phyloP scores from a whole-genome alignment of 2,329 filamentous ascomycete genomes.

The Fusarium hostae region DNA sequence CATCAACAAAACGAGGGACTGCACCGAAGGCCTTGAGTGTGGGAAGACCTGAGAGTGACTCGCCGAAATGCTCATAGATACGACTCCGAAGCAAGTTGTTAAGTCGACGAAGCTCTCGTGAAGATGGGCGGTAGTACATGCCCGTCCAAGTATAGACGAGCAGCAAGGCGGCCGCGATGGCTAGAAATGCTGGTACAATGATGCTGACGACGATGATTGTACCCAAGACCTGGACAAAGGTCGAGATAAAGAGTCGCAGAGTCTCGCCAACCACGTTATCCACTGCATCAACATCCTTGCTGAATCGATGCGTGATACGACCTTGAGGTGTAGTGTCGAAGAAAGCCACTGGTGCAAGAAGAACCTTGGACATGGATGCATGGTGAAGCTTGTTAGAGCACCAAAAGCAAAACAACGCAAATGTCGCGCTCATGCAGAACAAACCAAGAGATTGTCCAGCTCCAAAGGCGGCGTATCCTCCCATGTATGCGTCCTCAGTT shows the following conservation, averaged over 20 bases:
- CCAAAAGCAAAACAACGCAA: slow-evolving; percentile 30
- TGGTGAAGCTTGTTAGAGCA: slow-evolving; percentile 29
- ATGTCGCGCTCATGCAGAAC: slow-evolving; percentile 13
- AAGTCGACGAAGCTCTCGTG: slow-evolving; percentile 11
- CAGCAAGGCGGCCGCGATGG: slow-evolving; percentile 3
- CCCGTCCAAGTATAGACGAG: slow-evolving; percentile 19
- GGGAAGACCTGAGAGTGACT: slow-evolving; percentile 14
- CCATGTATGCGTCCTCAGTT: slow-evolving; percentile 22
- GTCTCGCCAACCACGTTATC: slow-evolving; percentile 24
- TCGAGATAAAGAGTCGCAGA: slow-evolving; percentile 23
- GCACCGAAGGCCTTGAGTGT: slow-evolving; percentile 25
- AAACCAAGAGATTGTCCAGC: slow-evolving; percentile 20
- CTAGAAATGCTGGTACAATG: slow-evolving; percentile 14
- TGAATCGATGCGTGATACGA: slow-evolving; percentile 23
- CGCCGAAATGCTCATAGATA: slow-evolving; percentile 28
- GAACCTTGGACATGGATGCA: slow-evolving; percentile 2
- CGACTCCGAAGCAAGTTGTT: slow-evolving; percentile 30
- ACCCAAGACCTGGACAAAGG: slow-evolving; percentile 11
- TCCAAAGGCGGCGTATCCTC: slow-evolving; percentile 18
- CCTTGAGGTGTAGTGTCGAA: slow-evolving; percentile 28
- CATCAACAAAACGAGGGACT: slow-evolving; percentile 9
- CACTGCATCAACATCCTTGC: slow-evolving; percentile 26
- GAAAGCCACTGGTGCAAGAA: slow-evolving; percentile 15
- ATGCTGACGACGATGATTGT: slow-evolving; percentile 28
- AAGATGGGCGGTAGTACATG: slow-evolving; percentile 26